phyloP scores from a whole-genome alignment of 352 stramenopile genomes.

The Paralagenidium karlingii region DNA sequence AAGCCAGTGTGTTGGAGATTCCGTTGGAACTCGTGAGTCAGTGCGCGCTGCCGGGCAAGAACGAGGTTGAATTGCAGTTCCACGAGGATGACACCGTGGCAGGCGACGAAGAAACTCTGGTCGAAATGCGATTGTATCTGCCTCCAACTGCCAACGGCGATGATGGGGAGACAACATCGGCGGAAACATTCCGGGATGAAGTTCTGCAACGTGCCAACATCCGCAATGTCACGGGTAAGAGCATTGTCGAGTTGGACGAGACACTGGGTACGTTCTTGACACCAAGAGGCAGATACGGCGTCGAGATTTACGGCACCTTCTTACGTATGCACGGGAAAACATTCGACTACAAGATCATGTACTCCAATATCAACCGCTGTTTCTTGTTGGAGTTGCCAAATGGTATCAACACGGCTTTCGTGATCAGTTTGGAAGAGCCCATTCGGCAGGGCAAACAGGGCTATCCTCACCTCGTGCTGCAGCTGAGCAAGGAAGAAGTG shows the following conservation, averaged over 20 bases:
- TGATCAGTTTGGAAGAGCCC: constrained; percentile 97
- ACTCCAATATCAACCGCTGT: constrained; percentile 98
- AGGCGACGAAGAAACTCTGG: constrained; percentile 86
- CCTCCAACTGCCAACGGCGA: constrained; percentile 41
- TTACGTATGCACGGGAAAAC: constrained; percentile 96
- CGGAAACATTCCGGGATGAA: constrained; percentile 74
- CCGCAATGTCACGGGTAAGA: constrained; percentile 89
- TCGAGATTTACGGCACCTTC: constrained; percentile 97
- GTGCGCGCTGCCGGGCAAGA: constrained; percentile 91
- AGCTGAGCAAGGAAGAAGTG: constrained; percentile 82
- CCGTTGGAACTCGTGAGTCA: constrained; percentile 65
- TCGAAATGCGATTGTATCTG: constrained; percentile 96
- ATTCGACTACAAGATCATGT: constrained; percentile 99
- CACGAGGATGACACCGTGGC: constrained; percentile 96
- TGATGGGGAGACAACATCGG: constrained; percentile 37
- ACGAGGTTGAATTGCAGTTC: constrained; percentile 99
- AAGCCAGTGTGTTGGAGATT: constrained; percentile 64
- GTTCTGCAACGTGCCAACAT: constrained; percentile 78
- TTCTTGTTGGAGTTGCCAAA: constrained; percentile 97
- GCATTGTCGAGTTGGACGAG: constrained; percentile 96
- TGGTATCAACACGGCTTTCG: constrained; percentile 94
- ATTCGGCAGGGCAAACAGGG: constrained; percentile 98
- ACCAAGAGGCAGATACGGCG: constrained; percentile 93
- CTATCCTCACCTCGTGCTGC: constrained; percentile 97
- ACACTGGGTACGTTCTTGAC: constrained; percentile 97